Base-by-base conservation (phyloP, 1,139 yeast species). In the Candida sp. region DNA sequence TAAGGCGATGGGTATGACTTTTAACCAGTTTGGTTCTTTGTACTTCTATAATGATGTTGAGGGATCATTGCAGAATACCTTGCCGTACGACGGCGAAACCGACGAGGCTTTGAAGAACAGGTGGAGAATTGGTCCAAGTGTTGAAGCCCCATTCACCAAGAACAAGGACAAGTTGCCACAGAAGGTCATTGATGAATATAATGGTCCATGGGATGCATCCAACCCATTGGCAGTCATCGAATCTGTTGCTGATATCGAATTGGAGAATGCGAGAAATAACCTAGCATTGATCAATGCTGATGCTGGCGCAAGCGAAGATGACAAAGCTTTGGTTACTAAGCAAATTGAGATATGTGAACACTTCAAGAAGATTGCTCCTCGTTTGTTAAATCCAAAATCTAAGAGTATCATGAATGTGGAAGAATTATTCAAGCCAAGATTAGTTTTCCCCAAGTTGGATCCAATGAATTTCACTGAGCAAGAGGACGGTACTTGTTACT, bases 71-170 rank as follows among this genome's bases (percentile, higher is more conserved):
- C 77, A 75, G 54, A 66, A 67, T 33, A 80, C 72, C 31, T 57
- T 70, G 35, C 90, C 96, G 3, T 88, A 88, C 58, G 84, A 82
- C 5, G 90, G 86, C 23, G 94, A 89, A 65, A 71, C 77, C 32
- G 75, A 85, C 49, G 73, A 76, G 27, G 69, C 67, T 31, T 72
- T 89, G 49, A 73, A 75, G 47, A 81, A 82, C 56, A 83, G 96
- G 73, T 93, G 96, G 96, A 82, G 88, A 66, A 85, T 94, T 58
- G 98, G 99, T 2, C 96, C 96, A n/a, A 83, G 91, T 41, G 85
- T 85, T 38, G 98, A 93, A 69, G 80, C 88, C 57, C 79, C 84
- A 12, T 90, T 86, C 66, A 86, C 92, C 80, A 88, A 87, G 67
- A 81, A 84, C 59, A 86, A 86, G 61, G 70, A 70, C 58, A 75